Evolutionary conservation across 805 yeast species (phyloP).

Genomic region (Clavispora asparagi): DNA sequence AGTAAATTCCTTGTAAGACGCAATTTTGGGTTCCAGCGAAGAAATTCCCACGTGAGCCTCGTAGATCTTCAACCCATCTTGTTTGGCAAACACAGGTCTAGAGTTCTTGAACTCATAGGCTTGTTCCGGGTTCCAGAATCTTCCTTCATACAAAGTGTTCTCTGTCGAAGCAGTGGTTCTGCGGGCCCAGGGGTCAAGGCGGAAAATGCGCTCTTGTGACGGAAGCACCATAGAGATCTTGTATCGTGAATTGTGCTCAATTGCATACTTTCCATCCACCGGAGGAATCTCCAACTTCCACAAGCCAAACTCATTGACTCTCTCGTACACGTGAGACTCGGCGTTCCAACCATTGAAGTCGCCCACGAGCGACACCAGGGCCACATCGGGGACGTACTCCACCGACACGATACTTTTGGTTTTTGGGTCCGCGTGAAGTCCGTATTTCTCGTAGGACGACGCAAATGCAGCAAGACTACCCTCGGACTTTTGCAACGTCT

Average conservation of each 20-base stretch:
- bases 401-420: conserved; percentile 56
- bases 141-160: conserved; percentile 63
- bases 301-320: conserved; percentile 60
- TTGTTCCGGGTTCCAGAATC: conserved; percentile 81
- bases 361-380: conserved; percentile 72
- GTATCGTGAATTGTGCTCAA: conserved; percentile 76
- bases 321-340: conserved; percentile 47
- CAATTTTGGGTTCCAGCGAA: conserved; percentile 80
- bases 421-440: conserved; percentile 57
- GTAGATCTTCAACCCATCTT: conserved; percentile 61
- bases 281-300: conserved; percentile 63
- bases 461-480: conserved; percentile 63
- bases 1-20: conserved; percentile 83
- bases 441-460: conserved; percentile 68
- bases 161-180: conserved; percentile 73
- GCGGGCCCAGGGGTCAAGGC: conserved; percentile 85
- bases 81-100: conserved; percentile 50
- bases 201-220: conserved; percentile 64
- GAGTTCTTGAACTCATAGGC: conserved; percentile 54
- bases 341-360: conserved; percentile 87
- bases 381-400: conserved; percentile 92
- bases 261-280: conserved; percentile 51
- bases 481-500: conserved; percentile 50
- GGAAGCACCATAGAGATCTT: conserved; percentile 63
- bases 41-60: conserved; percentile 97